Evolutionary conservation across 495 filamentous ascomycete species (phyloP).

Genomic region (Gamarada debralockiae): DNA sequence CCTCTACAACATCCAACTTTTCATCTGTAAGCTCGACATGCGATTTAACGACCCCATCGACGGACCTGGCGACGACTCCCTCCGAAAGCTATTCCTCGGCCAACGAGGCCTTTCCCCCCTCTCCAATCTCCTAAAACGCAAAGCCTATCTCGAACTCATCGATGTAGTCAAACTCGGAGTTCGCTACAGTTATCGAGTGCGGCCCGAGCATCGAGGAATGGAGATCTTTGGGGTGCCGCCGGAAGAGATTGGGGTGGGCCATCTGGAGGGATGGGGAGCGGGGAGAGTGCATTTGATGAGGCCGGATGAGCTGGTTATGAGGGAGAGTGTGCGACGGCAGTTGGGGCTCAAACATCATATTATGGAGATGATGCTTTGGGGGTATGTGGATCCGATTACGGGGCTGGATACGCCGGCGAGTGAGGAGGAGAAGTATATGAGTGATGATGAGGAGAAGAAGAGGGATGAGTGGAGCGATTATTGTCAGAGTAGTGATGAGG

Average conservation of each 20-base stretch:
- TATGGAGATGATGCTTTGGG: constrained; percentile 48
- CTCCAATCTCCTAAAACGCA: constrained; percentile 42
- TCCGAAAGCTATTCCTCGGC: constrained; percentile 55
- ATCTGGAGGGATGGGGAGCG: constrained; percentile 48
- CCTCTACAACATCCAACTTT: constrained; percentile 47
- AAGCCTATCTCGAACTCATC: constrained; percentile 29
- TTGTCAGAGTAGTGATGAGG: neutral
- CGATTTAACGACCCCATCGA: constrained; percentile 48
- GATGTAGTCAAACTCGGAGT: constrained; percentile 46
- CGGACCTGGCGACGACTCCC: constrained; percentile 30
- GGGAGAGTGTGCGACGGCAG: constrained; percentile 43
- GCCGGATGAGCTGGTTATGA: constrained; percentile 52
- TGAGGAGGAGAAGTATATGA: constrained; percentile 41
- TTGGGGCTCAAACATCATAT: constrained; percentile 40
- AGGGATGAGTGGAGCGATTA: neutral
- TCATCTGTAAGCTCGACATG: constrained; percentile 61
- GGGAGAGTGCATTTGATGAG: constrained; percentile 38
- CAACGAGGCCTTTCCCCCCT: constrained; percentile 50
- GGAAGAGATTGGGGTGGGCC: constrained; percentile 41
- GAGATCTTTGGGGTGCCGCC: constrained; percentile 44
- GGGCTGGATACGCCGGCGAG: constrained; percentile 33
- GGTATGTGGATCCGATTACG: constrained; percentile 44
- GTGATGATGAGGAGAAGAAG: constrained; percentile 29
- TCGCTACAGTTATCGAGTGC: constrained; percentile 24
- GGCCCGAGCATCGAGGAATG: constrained; percentile 3